Conservation (phyloP, 345 rosid genomes). For the Moricandia arvensis region DNA sequence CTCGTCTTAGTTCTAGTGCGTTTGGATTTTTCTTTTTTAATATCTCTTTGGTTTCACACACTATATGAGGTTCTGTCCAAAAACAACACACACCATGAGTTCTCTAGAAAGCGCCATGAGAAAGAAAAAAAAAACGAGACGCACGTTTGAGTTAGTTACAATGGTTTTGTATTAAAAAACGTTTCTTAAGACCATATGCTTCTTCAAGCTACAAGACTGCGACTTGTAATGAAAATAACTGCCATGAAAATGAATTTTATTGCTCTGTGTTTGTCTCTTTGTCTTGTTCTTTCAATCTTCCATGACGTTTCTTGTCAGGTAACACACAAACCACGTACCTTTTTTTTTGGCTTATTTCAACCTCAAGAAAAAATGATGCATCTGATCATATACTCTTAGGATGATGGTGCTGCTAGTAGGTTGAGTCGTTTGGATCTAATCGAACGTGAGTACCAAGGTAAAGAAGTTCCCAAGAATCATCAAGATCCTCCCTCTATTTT, state of each 20-base stretch:
- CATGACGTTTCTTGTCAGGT: slow-evolving; percentile 38
- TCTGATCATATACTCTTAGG: slow-evolving; percentile 6
- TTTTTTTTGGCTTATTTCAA: not conserved
- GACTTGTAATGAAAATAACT: not conserved
- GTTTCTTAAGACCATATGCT: slow-evolving; percentile 2
- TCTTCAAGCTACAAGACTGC: slow-evolving; percentile 12
- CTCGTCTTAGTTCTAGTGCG: not conserved
- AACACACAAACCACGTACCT: not conserved
- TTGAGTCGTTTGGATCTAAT: slow-evolving; percentile 29
- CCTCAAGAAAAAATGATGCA: not conserved
- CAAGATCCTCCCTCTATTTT: not conserved
- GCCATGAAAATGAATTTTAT: slow-evolving; percentile 20
- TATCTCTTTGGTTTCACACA: not conserved
- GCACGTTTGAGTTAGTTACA: slow-evolving; percentile 41
- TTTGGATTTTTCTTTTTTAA: not conserved
- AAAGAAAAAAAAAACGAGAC: not conserved
- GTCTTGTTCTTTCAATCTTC: slow-evolving; percentile 31
- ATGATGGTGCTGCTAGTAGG: slow-evolving; percentile 25
- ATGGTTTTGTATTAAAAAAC: slow-evolving; percentile 17
- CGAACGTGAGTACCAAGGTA: slow-evolving; percentile 39
- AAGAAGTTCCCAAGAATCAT: not conserved
- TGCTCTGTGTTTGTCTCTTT: slow-evolving; percentile 27
- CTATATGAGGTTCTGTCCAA: no score
- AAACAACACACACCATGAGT: not conserved
- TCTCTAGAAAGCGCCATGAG: not conserved